Evolutionary conservation across 768 basidiomycete genomes (phyloP).

Genomic region (Xerocomellus dryophilus): DNA sequence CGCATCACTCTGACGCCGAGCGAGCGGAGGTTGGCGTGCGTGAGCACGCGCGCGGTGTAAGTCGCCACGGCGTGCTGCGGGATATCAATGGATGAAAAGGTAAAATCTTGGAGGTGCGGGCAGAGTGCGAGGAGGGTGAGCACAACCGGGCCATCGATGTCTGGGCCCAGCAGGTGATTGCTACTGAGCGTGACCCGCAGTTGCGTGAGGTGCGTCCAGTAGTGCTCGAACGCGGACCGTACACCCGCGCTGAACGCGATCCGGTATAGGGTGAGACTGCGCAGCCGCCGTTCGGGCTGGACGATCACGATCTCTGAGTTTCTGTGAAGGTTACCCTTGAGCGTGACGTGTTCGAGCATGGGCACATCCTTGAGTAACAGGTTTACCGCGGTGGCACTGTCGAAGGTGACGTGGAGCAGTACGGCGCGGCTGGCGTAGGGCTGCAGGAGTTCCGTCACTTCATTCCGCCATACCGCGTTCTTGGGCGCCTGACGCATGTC

Average conservation of each 20-base stretch:
- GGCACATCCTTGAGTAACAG: constrained; percentile 18
- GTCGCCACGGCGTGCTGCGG: too few species aligned
- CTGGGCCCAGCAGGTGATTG: too few species aligned
- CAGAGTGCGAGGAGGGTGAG: constrained; percentile 18
- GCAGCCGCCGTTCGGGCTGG: too few species aligned
- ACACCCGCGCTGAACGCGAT: too few species aligned
- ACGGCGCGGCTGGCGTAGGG: constrained; percentile 16
- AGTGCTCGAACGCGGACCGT: too few species aligned
- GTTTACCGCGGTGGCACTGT: constrained; percentile 9
- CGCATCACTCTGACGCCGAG: too few species aligned
- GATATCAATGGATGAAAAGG: too few species aligned
- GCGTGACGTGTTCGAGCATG: constrained; percentile 14
- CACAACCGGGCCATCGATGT: neutral
- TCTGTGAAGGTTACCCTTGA: too few species aligned
- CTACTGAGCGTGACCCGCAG: too few species aligned
- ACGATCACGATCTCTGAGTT: too few species aligned
- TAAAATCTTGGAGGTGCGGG: constrained; percentile 15
- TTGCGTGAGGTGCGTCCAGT: too few species aligned
- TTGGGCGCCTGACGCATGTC: constrained; percentile 8
- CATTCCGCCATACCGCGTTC: constrained; percentile 21
- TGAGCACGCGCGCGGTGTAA: constrained; percentile 1
- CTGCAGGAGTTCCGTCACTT: constrained; percentile 22
- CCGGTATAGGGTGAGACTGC: too few species aligned
- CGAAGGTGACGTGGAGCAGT: constrained; percentile 13
- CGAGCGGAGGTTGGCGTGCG: neutral